These are phyloP conservation scores for Trametes sanguinea DNA, from an alignment of 768 basidiomycete genomes.

Conservation along the genomic window DNA sequence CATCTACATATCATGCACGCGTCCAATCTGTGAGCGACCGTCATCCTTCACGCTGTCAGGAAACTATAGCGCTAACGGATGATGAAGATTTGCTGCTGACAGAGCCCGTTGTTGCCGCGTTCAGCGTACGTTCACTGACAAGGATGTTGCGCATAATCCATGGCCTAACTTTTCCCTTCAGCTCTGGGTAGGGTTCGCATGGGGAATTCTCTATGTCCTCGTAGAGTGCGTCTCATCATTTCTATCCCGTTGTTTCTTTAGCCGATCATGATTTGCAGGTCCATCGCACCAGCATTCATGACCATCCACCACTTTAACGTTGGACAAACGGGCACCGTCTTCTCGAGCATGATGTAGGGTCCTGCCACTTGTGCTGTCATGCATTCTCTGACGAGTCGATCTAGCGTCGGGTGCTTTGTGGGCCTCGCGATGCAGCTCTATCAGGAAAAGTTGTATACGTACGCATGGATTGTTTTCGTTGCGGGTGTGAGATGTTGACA, in stretches of 20 bases:
- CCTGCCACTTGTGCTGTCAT: not conserved
- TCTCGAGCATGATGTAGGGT: slow-evolving; percentile 56
- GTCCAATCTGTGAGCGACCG: slow-evolving; percentile 63
- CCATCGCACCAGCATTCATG: slow-evolving; percentile 56
- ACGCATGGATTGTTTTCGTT: not conserved
- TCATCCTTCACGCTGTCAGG: not conserved
- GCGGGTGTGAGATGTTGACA: not conserved
- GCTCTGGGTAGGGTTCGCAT: slow-evolving; percentile 74
- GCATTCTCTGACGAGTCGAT: not conserved
- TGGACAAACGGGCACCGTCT: slow-evolving; percentile 61
- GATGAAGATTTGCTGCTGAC: slow-evolving; percentile 60
- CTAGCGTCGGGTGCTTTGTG: slow-evolving; percentile 52
- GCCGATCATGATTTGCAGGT: slow-evolving; percentile 37
- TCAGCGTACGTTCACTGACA: slow-evolving; percentile 52
- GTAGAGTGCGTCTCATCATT: slow-evolving; percentile 45
- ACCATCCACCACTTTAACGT: slow-evolving; percentile 59
- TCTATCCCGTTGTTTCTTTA: not conserved
- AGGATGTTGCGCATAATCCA: slow-evolving; percentile 19
- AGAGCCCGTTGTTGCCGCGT: slow-evolving; percentile 74
- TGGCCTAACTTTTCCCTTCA: slow-evolving; percentile 29
- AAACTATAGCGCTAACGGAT: not conserved
- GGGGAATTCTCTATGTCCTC: slow-evolving; percentile 75
- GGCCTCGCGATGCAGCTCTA: slow-evolving; percentile 33
- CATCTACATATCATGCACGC: slow-evolving; percentile 69
- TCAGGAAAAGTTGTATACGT: slow-evolving; percentile 35